These are phyloP conservation scores for Tolypocladium album DNA, from an alignment of 2,329 filamentous ascomycete genomes.

Conservation along the genomic window DNA sequence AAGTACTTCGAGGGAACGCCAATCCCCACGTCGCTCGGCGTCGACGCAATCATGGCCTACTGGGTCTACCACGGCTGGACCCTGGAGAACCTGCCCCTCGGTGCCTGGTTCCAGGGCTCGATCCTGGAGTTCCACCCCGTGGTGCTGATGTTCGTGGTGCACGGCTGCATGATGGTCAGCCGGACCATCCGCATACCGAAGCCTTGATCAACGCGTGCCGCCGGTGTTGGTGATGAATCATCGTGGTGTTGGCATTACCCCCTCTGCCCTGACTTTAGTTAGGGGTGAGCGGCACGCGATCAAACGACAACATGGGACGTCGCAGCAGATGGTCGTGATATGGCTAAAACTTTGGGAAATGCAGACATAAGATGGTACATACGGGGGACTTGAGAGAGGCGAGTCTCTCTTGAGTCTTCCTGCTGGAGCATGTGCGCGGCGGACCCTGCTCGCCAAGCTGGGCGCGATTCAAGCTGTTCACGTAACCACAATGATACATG, in stretches of 20 bases:
- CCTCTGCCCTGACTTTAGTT: not conserved
- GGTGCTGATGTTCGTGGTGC: constrained; percentile 70
- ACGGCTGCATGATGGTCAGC: constrained; percentile 90
- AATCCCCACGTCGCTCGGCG: constrained; percentile 78
- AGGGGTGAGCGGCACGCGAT: not conserved
- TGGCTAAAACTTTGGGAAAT: not conserved
- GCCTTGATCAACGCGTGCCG: constrained; percentile 33
- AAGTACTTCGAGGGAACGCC: constrained; percentile 96
- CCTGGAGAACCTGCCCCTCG: constrained; percentile 66
- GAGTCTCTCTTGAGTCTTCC: not conserved
- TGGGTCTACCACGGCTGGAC: constrained; percentile 79
- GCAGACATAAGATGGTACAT: not conserved
- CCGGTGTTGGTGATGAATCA: no score
- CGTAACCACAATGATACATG: constrained; percentile 4
- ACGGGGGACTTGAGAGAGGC: not conserved
- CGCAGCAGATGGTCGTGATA: not conserved
- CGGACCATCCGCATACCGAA: constrained; percentile 94
- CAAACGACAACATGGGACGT: not conserved
- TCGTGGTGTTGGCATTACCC: not conserved
- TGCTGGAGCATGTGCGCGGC: not conserved
- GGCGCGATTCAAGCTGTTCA: constrained; percentile 2
- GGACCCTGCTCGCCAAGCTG: not conserved
- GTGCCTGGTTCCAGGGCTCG: constrained; percentile 56
- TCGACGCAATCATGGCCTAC: constrained; percentile 78
- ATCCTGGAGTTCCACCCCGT: constrained; percentile 75